These are phyloP conservation scores for Nicotiana undulata DNA, from an alignment of 257 asterid genomes.

Conservation along the genomic window DNA sequence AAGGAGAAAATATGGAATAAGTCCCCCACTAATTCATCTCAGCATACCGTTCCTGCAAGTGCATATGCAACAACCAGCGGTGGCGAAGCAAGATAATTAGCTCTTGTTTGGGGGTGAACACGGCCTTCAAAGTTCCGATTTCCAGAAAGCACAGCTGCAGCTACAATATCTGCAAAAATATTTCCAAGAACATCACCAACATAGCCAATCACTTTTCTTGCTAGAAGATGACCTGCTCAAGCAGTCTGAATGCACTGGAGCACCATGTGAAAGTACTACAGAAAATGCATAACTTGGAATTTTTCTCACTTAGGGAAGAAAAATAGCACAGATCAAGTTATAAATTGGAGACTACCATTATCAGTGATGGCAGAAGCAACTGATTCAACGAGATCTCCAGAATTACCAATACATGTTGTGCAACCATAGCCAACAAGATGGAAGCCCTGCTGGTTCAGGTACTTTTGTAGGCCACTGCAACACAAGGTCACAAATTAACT, in stretches of 20 bases:
- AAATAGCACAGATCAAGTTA: background rate
- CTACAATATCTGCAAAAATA: constrained; percentile 58
- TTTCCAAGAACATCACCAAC: constrained; percentile 3
- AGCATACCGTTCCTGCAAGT: constrained; percentile 86
- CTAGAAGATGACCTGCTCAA: background rate
- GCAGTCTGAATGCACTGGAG: background rate
- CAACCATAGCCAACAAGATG: constrained; percentile 93
- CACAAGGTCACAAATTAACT: constrained; percentile 8
- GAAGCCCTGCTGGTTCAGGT: constrained; percentile 85
- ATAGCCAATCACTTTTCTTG: background rate
- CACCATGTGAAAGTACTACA: background rate
- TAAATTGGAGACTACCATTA: constrained; percentile 43
- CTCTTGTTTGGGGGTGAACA: constrained; percentile 89
- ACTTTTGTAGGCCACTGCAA: constrained; percentile 74
- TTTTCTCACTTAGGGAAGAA: too few species aligned
- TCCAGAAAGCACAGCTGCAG: constrained; percentile 92
- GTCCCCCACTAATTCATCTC: background rate
- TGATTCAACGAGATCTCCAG: constrained; percentile 90
- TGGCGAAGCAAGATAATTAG: constrained; percentile 88
- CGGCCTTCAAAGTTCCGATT: constrained; percentile 93
- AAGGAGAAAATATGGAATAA: too few species aligned
- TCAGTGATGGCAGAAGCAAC: constrained; percentile 71
- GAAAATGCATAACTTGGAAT: background rate
- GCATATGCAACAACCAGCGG: constrained; percentile 91
- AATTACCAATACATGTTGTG: constrained; percentile 96